A percentile compares a stretch with the other conserved stretches of the same genome.
phyloP scores from a whole-genome alignment of 2,329 filamentous ascomycete species.

The Ceratocystis huliohia region DNA sequence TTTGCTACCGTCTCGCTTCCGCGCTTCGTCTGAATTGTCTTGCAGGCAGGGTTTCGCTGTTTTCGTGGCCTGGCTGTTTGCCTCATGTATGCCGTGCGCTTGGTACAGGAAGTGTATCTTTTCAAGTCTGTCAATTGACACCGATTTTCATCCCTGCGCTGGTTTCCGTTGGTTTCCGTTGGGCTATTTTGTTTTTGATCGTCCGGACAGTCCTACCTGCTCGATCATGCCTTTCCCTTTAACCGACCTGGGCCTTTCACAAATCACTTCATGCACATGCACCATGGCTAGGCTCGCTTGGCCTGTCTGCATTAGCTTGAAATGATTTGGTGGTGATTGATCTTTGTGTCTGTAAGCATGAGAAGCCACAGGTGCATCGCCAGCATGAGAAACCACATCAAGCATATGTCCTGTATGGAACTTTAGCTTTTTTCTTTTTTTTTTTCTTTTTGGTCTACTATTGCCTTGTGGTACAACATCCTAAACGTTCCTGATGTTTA shows the following conservation, averaged over 20 bases:
- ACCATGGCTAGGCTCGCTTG: not conserved
- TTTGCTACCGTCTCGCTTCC: not conserved
- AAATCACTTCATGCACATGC: not conserved
- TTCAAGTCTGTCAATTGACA: conserved; percentile 2
- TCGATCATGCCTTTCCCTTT: not conserved
- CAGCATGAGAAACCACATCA: not conserved
- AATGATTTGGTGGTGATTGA: not conserved
- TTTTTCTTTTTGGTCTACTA: not conserved
- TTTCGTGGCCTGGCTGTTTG: not conserved
- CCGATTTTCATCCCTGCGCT: not conserved
- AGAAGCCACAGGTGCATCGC: not conserved
- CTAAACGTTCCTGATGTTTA: not conserved
- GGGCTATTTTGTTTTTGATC: too few relatives aligned
- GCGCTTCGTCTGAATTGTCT: conserved; percentile 3
- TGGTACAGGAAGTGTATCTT: not conserved
- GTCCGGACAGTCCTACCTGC: too few relatives aligned
- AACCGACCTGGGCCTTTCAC: not conserved
- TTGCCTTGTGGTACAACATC: not conserved
- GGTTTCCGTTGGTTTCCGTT: too few relatives aligned
- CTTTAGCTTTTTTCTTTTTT: not conserved
- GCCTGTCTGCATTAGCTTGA: not conserved
- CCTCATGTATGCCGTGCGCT: not conserved
- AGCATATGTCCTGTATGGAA: not conserved
- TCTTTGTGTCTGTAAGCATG: not conserved
- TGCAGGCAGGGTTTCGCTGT: not conserved